phyloP scores from a whole-genome alignment of 1,284 basidiomycete species.

The Veloporphyrellus conicus region DNA sequence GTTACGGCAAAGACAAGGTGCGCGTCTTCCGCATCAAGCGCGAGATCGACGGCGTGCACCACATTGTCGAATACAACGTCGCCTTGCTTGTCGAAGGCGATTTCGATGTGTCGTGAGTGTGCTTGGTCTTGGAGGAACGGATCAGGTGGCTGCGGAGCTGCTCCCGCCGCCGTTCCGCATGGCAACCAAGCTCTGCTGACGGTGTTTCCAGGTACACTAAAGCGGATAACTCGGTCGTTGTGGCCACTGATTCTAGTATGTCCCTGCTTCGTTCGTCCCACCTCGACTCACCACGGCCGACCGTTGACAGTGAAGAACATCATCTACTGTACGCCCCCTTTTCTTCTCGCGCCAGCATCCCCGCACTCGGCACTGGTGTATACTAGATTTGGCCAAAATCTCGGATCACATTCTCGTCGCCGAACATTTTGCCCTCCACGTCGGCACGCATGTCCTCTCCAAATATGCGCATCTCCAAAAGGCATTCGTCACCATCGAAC shows the following conservation, averaged over 20 bases:
- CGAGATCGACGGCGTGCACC: slow-evolving; percentile 55
- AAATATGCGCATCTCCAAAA: slow-evolving; percentile 80
- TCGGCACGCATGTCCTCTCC: slow-evolving; percentile 80
- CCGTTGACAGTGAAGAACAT: slow-evolving; percentile 80
- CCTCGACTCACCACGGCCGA: neutral
- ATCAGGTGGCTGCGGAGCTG: too few species aligned
- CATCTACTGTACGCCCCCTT: slow-evolving; percentile 65
- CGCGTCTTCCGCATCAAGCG: slow-evolving; percentile 83
- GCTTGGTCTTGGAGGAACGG: too few species aligned
- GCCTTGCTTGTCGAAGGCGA: slow-evolving; percentile 76
- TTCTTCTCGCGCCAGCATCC: neutral
- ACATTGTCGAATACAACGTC: slow-evolving; percentile 80
- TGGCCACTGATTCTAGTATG: slow-evolving; percentile 85
- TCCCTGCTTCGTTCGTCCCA: slow-evolving; percentile 4
- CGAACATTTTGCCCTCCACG: slow-evolving; percentile 83
- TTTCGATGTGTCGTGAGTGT: slow-evolving; percentile 62
- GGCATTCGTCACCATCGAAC: slow-evolving; percentile 72
- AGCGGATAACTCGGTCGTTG: slow-evolving; percentile 79
- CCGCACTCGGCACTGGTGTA: neutral
- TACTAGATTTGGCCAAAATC: slow-evolving; percentile 78
- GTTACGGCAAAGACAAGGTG: slow-evolving; percentile 85
- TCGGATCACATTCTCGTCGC: slow-evolving; percentile 81
- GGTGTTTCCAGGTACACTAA: slow-evolving; percentile 60
- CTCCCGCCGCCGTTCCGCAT: too few species aligned
- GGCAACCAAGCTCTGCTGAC: too few species aligned